Conservation (phyloP, 2,329 filamentous ascomycete species). For the Remersonia thermophila region DNA sequence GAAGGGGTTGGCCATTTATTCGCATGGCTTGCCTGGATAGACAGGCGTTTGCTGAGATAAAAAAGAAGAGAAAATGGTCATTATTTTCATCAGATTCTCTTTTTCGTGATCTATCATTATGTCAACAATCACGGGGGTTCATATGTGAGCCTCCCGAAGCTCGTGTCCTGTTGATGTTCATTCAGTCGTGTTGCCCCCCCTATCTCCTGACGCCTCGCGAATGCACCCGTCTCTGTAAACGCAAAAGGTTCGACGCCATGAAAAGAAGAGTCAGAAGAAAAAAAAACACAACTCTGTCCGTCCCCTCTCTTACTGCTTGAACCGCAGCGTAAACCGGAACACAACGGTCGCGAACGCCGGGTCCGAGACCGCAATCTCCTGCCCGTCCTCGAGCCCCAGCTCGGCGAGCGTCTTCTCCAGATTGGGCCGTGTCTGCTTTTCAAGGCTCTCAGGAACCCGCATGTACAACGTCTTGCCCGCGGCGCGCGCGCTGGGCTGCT, state of each 20-base stretch:
- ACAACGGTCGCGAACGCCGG: conserved; percentile 71
- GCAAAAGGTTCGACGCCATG: neutral
- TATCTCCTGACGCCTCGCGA: neutral
- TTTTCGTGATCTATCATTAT: too few species aligned
- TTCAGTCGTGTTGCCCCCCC: too few species aligned
- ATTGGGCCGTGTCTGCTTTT: conserved; percentile 75
- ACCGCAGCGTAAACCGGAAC: conserved; percentile 43
- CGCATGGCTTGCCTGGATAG: conserved; percentile 1
- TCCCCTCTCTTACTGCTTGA: conserved; percentile 22
- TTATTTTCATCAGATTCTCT: too few species aligned
- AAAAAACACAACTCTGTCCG: neutral
- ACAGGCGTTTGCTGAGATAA: too few species aligned
- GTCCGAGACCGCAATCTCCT: conserved; percentile 87
- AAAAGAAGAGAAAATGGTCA: too few species aligned
- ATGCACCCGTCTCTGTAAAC: neutral
- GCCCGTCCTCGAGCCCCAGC: conserved; percentile 59
- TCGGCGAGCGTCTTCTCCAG: conserved; percentile 65
- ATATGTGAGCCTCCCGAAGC: too few species aligned
- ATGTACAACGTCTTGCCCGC: conserved; percentile 83
- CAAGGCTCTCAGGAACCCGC: conserved; percentile 67
- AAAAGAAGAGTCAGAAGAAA: neutral
- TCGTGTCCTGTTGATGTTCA: too few species aligned
- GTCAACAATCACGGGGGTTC: too few species aligned
- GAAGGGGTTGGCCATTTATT: conserved; percentile 3
- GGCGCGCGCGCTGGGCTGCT: conserved; percentile 74